Conservation (phyloP, 805 yeast species). For the Candida adriatica region DNA sequence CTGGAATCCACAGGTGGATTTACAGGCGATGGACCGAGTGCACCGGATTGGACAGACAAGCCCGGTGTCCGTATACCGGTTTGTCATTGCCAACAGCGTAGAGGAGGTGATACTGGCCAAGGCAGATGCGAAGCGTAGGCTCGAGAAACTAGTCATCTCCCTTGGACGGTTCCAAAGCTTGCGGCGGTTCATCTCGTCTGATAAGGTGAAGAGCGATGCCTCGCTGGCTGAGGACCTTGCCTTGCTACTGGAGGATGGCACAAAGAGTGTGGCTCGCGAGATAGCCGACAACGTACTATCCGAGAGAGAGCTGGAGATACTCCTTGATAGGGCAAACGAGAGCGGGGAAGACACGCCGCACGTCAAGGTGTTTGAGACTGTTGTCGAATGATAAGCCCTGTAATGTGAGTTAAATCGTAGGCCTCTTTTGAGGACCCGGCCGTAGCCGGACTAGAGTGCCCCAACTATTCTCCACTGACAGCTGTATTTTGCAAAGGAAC, state of each 20-base stretch:
- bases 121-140: constrained; percentile 72
- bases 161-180: constrained; percentile 49
- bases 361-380: constrained; percentile 1
- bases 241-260: constrained; percentile 33
- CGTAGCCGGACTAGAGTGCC: too few species aligned
- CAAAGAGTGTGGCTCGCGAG: constrained; percentile 28
- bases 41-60: constrained; percentile 87
- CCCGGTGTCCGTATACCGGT: constrained; percentile 77
- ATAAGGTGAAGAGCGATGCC: constrained; percentile 16
- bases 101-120: constrained; percentile 77
- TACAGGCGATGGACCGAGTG: constrained; percentile 94
- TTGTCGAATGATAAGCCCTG: too few species aligned
- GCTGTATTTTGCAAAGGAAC: too few species aligned
- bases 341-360: constrained; percentile 21
- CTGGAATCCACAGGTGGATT: constrained; percentile 96
- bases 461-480: too few species aligned
- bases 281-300: constrained; percentile 19
- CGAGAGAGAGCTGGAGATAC: constrained; percentile 39
- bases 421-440: too few species aligned
- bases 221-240: constrained; percentile 33
- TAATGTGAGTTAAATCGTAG: too few species aligned
- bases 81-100: constrained; percentile 70
- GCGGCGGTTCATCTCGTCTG: constrained; percentile 24
- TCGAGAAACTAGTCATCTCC: constrained; percentile 71
- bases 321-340: constrained; percentile 39